Evolutionary conservation across 164 flowering plant genomes (phyloP), one percentile per base, ranked within the genome.

Genomic region (Pachysandra terminalis): DNA sequence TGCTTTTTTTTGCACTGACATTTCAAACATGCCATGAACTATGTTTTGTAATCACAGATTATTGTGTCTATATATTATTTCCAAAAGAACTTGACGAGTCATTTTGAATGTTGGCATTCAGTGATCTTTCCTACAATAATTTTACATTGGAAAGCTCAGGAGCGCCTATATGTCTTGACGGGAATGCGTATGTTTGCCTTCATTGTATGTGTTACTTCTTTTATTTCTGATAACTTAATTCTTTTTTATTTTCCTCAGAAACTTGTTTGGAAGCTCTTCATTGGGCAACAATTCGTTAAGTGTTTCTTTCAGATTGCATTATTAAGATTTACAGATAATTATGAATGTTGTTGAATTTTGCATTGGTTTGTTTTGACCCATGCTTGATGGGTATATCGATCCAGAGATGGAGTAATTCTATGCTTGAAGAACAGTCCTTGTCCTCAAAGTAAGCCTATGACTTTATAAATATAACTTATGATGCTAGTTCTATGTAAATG

Each of bases 41-140:
- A 45, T 45, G 2, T 12, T 45, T 10, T 45, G 2, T 45, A 15
- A 45, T 45, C 9, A 10, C 6, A 45, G 10, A 15, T 45, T 45
- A 27, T 35, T 61, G 58, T 62, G 19, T 22, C 21, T 35, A 15
- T 40, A 17, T 19, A 49, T 59, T 21, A 19, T 21, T 68, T 8
- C 17, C 0, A n/a, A n/a, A n/a, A n/a, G 12, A 62, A 40, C 1
- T 21, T 62, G 21, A 62, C 14, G 35, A 19, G 32, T 48, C 52
- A 35, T 32, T 16, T 61, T 70, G 28, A 59, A 35, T 52, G 2
- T 57, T 64, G 54, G 21, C 5, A 32, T 79, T 67, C 82, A 91
- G 97, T 64, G 97, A 91, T 82, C 85, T 91, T 28, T 89, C 97
- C 17, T 90, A 88, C 82, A 92, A 92, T 68, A 88, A 86, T 74